phyloP scores from a whole-genome alignment of 169 alveolate species.

The Perkinsus marinus region DNA sequence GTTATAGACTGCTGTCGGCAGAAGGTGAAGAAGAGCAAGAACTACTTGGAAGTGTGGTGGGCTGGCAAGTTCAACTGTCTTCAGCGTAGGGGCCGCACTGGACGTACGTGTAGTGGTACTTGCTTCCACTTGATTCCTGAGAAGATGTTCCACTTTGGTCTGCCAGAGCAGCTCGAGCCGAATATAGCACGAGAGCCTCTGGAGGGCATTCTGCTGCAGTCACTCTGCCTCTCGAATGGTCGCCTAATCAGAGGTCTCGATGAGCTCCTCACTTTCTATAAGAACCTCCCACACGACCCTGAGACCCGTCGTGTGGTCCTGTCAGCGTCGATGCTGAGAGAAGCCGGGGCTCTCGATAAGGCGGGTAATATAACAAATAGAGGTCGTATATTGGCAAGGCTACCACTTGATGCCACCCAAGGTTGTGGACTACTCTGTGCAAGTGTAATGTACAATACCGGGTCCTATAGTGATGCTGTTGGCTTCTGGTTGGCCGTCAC shows the following conservation, averaged over 20 bases:
- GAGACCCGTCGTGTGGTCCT: background rate
- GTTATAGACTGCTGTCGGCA: conserved; percentile 68
- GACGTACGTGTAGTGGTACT: conserved; percentile 78
- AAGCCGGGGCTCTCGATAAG: background rate
- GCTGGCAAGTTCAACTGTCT: conserved; percentile 67
- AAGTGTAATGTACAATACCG: background rate
- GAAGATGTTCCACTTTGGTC: background rate
- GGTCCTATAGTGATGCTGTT: background rate
- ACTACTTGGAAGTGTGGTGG: conserved; percentile 23
- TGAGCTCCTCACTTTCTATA: background rate
- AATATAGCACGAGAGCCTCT: background rate
- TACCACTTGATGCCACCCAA: background rate
- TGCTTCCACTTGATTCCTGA: conserved; percentile 36
- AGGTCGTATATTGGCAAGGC: background rate
- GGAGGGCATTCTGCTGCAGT: background rate
- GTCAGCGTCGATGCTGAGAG: background rate
- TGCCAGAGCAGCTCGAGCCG: background rate
- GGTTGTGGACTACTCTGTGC: background rate
- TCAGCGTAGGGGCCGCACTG: conserved; percentile 75
- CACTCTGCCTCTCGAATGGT: background rate
- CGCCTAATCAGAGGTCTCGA: background rate
- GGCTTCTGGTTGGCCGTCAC: background rate
- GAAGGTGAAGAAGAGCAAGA: conserved; percentile 32
- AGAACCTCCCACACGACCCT: background rate
- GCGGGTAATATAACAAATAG: background rate